Evolutionary conservation across 1,284 basidiomycete genomes (phyloP).

Genomic region (Volvariella surrecta): DNA sequence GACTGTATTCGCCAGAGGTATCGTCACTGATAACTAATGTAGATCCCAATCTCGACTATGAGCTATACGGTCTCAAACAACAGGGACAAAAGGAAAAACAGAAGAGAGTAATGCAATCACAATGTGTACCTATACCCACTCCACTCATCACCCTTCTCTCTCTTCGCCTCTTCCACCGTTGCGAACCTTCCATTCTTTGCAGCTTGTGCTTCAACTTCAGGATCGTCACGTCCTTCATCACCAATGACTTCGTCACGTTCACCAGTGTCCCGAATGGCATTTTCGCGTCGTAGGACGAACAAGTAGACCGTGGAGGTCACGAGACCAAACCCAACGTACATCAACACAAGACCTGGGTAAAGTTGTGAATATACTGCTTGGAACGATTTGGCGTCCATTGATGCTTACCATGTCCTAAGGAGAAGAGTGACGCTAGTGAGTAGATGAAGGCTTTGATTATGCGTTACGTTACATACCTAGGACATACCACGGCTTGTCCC

Average conservation of each 20-base stretch:
- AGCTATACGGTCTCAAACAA: too few relatives aligned
- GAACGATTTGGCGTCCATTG: background rate
- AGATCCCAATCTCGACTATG: too few relatives aligned
- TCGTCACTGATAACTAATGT: too few relatives aligned
- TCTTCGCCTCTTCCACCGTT: conserved; percentile 41
- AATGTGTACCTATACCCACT: conserved; percentile 48
- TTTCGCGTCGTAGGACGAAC: conserved; percentile 47
- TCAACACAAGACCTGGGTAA: conserved; percentile 43
- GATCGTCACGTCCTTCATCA: conserved; percentile 20
- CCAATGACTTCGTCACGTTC: conserved; percentile 63
- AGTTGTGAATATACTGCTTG: background rate
- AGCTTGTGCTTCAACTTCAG: conserved; percentile 16
- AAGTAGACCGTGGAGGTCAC: conserved; percentile 38
- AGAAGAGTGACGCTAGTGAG: background rate
- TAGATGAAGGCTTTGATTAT: background rate
- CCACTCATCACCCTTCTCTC: conserved; percentile 51
- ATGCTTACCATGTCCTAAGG: conserved; percentile 32
- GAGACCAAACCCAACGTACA: conserved; percentile 63
- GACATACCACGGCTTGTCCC: conserved; percentile 61
- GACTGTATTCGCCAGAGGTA: too few relatives aligned
- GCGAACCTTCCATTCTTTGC: conserved; percentile 39
- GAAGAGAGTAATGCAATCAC: conserved; percentile 10
- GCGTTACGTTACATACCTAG: conserved; percentile 42
- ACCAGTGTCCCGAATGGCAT: conserved; percentile 51
- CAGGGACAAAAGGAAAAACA: too few relatives aligned